These are phyloP conservation scores for Saccharomycopsis babjevae DNA, from an alignment of 805 yeast genomes.

Conservation along the genomic window DNA sequence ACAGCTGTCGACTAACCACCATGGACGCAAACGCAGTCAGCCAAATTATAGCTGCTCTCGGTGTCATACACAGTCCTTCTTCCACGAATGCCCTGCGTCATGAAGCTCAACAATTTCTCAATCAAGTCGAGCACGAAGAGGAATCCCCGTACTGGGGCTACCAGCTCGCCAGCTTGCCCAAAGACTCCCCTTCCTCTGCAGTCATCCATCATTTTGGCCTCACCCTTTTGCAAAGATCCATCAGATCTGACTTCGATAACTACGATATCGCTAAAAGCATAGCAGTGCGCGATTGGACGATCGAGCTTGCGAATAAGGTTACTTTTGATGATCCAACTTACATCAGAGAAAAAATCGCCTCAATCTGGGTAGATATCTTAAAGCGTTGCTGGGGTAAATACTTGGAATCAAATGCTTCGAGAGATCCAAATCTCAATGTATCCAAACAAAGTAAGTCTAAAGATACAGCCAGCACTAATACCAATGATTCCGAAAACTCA, in stretches of 20 bases:
- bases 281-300: slow-evolving; percentile 75
- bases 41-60: slow-evolving; percentile 72
- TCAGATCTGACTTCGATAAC: slow-evolving; percentile 46
- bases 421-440: slow-evolving; percentile 2
- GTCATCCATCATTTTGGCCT: slow-evolving; percentile 88
- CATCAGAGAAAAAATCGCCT: slow-evolving; percentile 80
- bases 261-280: slow-evolving; percentile 45
- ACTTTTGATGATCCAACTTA: slow-evolving; percentile 72
- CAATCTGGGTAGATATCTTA: slow-evolving; percentile 83
- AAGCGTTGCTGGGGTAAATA: slow-evolving; percentile 85
- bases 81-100: slow-evolving; percentile 48
- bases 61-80: slow-evolving; percentile 57
- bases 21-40: slow-evolving; percentile 62
- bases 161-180: slow-evolving; percentile 46
- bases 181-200: slow-evolving; percentile 31
- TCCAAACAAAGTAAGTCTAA: background rate
- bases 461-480: slow-evolving; percentile 1
- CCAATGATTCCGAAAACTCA: slow-evolving; percentile 11
- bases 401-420: slow-evolving; percentile 25
- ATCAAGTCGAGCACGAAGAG: slow-evolving; percentile 60
- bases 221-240: slow-evolving; percentile 64
- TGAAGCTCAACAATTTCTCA: slow-evolving; percentile 58
- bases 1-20: background rate
- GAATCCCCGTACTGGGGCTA: slow-evolving; percentile 93
- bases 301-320: slow-evolving; percentile 60